Conservation (phyloP, 805 yeast genomes). For the Yarrowia alimentaria region DNA sequence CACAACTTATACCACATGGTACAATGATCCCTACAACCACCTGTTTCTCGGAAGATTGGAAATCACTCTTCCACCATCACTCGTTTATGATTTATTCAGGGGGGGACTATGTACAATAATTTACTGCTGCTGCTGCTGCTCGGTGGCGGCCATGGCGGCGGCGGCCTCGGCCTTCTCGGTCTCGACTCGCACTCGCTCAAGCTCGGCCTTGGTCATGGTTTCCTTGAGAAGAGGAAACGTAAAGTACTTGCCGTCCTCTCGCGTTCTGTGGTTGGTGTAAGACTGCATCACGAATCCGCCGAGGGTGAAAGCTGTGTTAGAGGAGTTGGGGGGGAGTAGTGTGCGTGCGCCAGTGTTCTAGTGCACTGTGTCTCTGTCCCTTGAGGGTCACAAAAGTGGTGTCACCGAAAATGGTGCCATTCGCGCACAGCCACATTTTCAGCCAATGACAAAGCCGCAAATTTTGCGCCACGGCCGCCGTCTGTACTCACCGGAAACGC, state of each 20-base stretch:
- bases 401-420: too few species aligned
- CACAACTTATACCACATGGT: too few species aligned
- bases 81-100: slow-evolving; percentile 2
- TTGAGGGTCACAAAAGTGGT: too few species aligned
- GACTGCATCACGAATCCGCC: slow-evolving; percentile 26
- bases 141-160: slow-evolving; percentile 10
- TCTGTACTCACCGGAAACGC: slow-evolving; percentile 24
- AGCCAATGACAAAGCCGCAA: slow-evolving; percentile 3
- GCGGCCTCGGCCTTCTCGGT: slow-evolving; percentile 28
- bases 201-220: slow-evolving; percentile 28
- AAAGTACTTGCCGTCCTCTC: slow-evolving; percentile 27
- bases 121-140: slow-evolving; percentile 11
- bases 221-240: slow-evolving; percentile 22
- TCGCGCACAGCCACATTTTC: slow-evolving; percentile 12
- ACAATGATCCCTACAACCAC: too few species aligned
- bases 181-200: slow-evolving; percentile 16
- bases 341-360: not conserved
- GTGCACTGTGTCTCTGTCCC: too few species aligned
- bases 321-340: not conserved
- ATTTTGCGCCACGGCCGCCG: too few species aligned
- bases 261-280: slow-evolving; percentile 21
- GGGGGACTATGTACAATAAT: slow-evolving; percentile 27
- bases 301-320: slow-evolving; percentile 27
- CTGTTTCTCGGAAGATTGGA: too few species aligned
- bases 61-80: not conserved